Evolutionary conservation across 129 eudicot species (phyloP), one percentile per base, ranked within the genome.

Genomic region (Glebionis coronaria): DNA sequence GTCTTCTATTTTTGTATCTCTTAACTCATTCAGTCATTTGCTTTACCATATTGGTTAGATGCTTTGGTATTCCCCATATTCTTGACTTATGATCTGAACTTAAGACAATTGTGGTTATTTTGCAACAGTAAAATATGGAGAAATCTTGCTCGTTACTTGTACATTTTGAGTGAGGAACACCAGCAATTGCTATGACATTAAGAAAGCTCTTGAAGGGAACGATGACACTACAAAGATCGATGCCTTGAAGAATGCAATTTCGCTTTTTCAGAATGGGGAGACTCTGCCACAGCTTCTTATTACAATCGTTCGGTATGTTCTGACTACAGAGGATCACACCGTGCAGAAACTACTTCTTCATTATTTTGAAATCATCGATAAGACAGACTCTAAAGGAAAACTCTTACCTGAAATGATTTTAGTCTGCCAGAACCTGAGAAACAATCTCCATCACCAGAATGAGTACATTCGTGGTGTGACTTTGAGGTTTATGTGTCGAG

Each of bases 391-490:
- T 14, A 77, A 63, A 77, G 94, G 96, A 5, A 51, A 73, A 12
- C 86, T 91, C 55, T 68, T 87, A 25, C 97, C 95, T 5, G 97
- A 91, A 83, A 91, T 91, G 96, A 91, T 91, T 64, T 67, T 91
- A 63, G 85, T 91, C 71, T 91, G 97, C 75, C 97, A 91, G 75
- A 87, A 91, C 71, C 71, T 91, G 68, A 78, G 90, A 70, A 91
- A 91, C 70, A 83, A 91, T 79, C 82, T 91, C 63, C 90, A 87
- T 67, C 96, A 88, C 72, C 96, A 96, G 1, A 91, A 91, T 73
- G 97, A 88, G 68, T 91, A 91, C 80, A 79, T 91, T 29, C 83
- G 97, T 13, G 97, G 97, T 40, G 97, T 85, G 49, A 85, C 97
- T 9, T 79, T 88, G 72, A 79, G 97, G 78, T 91, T 91, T 68